Evolutionary conservation across 176 grass and related monocot species (phyloP).

Genomic region (Elaeis guineensis): DNA sequence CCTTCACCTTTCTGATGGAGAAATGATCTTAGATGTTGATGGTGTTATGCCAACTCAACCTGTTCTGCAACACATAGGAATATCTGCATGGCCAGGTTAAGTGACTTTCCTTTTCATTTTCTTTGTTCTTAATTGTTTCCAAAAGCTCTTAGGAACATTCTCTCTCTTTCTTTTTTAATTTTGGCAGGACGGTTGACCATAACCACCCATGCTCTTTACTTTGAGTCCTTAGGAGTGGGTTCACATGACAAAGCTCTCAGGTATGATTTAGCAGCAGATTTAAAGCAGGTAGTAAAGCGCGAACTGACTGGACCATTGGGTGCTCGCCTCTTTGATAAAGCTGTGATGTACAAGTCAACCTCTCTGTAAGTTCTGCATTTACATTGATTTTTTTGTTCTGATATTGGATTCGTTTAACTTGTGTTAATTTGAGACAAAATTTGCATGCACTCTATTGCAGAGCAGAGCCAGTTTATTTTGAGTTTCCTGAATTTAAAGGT

Average conservation of each 20-base stretch:
- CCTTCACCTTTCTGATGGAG: slow-evolving; percentile 43
- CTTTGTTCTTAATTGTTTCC: slow-evolving; percentile 14
- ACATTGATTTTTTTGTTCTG: too few relatives aligned
- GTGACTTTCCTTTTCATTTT: slow-evolving; percentile 57
- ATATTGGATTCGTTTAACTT: too few relatives aligned
- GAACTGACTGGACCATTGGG: slow-evolving; percentile 88
- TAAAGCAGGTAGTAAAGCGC: slow-evolving; percentile 68
- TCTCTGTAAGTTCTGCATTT: slow-evolving; percentile 39
- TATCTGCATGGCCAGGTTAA: slow-evolving; percentile 91
- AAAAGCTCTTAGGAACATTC: slow-evolving; percentile 20
- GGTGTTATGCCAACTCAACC: slow-evolving; percentile 57
- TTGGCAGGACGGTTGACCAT: slow-evolving; percentile 79
- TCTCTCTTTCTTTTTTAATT: slow-evolving; percentile 1
- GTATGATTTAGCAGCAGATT: slow-evolving; percentile 73
- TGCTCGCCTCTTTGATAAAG: slow-evolving; percentile 88
- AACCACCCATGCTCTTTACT: slow-evolving; percentile 84
- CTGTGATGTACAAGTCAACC: slow-evolving; percentile 88
- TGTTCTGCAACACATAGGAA: slow-evolving; percentile 72
- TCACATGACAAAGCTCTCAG: slow-evolving; percentile 43
- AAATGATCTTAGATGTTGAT: slow-evolving; percentile 71
- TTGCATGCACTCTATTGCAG: slow-evolving; percentile 36
- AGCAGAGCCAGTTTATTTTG: slow-evolving; percentile 61
- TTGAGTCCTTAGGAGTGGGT: slow-evolving; percentile 66
- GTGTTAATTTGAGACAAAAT: not conserved
- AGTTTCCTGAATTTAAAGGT: slow-evolving; percentile 83